Evolutionary conservation across 768 basidiomycete species (phyloP).

Genomic region (Termitomyces sp.): DNA sequence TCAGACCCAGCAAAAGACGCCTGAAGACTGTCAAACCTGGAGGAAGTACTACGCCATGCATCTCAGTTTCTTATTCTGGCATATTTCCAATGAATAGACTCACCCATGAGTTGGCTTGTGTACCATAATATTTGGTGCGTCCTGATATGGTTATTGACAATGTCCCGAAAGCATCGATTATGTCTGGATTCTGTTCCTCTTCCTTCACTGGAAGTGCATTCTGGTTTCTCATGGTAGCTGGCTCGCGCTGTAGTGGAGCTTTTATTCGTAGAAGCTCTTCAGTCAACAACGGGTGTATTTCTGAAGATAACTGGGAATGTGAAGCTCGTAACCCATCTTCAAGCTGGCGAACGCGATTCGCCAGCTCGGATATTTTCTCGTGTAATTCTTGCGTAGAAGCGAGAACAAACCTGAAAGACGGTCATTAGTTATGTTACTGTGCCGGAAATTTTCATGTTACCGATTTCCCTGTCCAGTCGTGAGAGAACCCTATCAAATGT

Average conservation of each 20-base stretch:
- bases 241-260: slow-evolving; percentile 68
- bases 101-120: slow-evolving; percentile 75
- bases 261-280: slow-evolving; percentile 75
- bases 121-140: slow-evolving; percentile 70
- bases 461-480: slow-evolving; percentile 82
- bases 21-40: slow-evolving; percentile 33
- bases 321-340: slow-evolving; percentile 64
- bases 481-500: slow-evolving; percentile 49
- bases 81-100: slow-evolving; percentile 17
- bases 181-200: slow-evolving; percentile 58
- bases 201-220: slow-evolving; percentile 40
- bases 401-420: slow-evolving; percentile 58
- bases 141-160: slow-evolving; percentile 70
- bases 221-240: slow-evolving; percentile 33
- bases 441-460: slow-evolving; percentile 26
- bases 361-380: slow-evolving; percentile 74
- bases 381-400: slow-evolving; percentile 78
- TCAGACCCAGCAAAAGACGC: neutral
- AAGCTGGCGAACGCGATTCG: slow-evolving; percentile 67
- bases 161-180: slow-evolving; percentile 77
- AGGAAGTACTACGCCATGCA: slow-evolving; percentile 56
- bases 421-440: neutral
- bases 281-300: slow-evolving; percentile 59
- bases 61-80: slow-evolving; percentile 6
- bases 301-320: slow-evolving; percentile 51